Conservation (phyloP, 1,139 yeast species). For the Protomyces macrosporus region DNA sequence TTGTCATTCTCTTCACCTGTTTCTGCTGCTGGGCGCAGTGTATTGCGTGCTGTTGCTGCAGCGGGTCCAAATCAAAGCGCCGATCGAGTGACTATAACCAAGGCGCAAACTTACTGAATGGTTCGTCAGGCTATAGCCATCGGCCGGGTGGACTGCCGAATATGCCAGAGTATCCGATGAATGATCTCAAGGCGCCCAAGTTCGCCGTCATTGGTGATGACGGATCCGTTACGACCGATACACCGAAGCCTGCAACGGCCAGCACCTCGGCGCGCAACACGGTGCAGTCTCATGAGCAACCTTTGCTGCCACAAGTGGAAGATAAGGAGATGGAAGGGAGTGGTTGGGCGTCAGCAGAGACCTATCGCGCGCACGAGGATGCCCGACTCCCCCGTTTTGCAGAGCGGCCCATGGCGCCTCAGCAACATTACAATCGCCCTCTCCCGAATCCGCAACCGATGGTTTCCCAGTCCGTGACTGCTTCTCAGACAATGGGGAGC, state of each 20-base stretch:
- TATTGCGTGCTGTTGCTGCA: slow-evolving; percentile 24
- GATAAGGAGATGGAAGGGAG: background rate
- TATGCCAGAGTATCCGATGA: slow-evolving; percentile 21
- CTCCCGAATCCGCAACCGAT: background rate
- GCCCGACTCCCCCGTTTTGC: background rate
- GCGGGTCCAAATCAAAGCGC: slow-evolving; percentile 1
- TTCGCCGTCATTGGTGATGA: slow-evolving; percentile 24
- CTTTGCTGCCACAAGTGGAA: background rate
- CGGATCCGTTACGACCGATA: slow-evolving; percentile 20
- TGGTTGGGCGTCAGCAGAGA: background rate
- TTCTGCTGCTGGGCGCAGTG: slow-evolving; percentile 27
- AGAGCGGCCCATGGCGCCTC: background rate
- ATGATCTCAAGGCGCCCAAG: slow-evolving; percentile 12
- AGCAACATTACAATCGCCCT: background rate
- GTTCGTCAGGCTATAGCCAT: slow-evolving; percentile 4
- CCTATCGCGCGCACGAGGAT: background rate
- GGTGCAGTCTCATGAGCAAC: background rate
- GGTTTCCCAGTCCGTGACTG: background rate
- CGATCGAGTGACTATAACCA: slow-evolving; percentile 1
- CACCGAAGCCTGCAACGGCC: background rate
- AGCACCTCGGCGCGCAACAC: background rate
- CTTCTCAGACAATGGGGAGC: background rate
- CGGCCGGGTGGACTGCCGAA: slow-evolving; percentile 5
- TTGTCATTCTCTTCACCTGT: slow-evolving; percentile 29
- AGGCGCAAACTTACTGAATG: slow-evolving; percentile 2